Conservation (phyloP, 495 filamentous ascomycete species). For the Aspergillus cristatus region DNA sequence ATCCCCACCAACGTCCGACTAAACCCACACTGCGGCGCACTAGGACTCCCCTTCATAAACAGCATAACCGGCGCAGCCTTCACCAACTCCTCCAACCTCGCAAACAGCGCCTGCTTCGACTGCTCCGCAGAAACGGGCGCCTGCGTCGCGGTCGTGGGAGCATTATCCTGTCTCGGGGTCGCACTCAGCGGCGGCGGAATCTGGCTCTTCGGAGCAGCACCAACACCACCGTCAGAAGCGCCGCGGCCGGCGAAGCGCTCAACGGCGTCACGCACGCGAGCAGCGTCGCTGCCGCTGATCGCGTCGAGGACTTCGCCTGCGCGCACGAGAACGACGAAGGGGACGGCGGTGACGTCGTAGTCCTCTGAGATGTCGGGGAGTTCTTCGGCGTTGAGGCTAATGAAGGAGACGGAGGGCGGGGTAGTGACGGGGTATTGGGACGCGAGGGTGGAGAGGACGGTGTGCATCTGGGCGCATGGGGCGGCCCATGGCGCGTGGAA, state of each 20-base stretch:
- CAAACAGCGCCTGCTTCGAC: slow-evolving; percentile 68
- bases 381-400: slow-evolving; percentile 83
- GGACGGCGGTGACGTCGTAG: slow-evolving; percentile 90
- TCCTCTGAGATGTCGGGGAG: slow-evolving; percentile 76
- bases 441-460: slow-evolving; percentile 76
- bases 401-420: slow-evolving; percentile 65
- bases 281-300: slow-evolving; percentile 79
- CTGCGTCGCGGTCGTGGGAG: slow-evolving; percentile 25
- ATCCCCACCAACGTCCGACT: slow-evolving; percentile 79
- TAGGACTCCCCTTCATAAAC: slow-evolving; percentile 79
- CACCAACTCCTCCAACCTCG: slow-evolving; percentile 68
- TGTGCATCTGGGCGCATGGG: slow-evolving; percentile 86
- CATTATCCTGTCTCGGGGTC: slow-evolving; percentile 31
- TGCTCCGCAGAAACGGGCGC: slow-evolving; percentile 42
- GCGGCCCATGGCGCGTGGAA: slow-evolving; percentile 98
- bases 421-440: slow-evolving; percentile 61
- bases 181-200: slow-evolving; percentile 46
- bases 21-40: slow-evolving; percentile 88
- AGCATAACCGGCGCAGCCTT: slow-evolving; percentile 96
- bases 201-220: slow-evolving; percentile 16
- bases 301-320: slow-evolving; percentile 63
- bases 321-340: slow-evolving; percentile 74
- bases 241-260: slow-evolving; percentile 59
- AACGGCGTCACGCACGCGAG: slow-evolving; percentile 70
- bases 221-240: not conserved